Evolutionary conservation across 2,329 filamentous ascomycete genomes (phyloP), one percentile per base, ranked within the genome.

Genomic region (Neofusicoccum laricinum): DNA sequence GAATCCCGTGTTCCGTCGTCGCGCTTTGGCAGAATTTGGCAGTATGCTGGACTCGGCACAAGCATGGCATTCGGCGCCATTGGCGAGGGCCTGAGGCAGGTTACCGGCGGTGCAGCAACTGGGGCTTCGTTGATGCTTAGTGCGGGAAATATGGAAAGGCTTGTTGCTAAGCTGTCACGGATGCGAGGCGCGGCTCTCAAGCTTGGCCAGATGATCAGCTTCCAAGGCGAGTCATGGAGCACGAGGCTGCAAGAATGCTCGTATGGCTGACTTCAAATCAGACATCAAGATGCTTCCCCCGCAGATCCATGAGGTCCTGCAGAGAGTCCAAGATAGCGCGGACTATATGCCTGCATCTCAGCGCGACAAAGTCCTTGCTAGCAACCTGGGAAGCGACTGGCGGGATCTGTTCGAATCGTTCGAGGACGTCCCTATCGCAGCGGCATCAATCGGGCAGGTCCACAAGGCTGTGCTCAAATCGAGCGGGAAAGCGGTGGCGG

Each of bases 141-240:
- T 76, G 85, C 92, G 5, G 88, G 84, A 10, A 99, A 99, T 72
- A 93, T 98, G 86, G 93, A 98, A 75, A 86, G 96, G 53, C 84
- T 99, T 8, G 95, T 99, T 1, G 84, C 92, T 4, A 97, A 96
- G 77, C 84, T 99, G 2, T 98, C 94, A 2, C 90, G 91, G 21
- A 99, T 99, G 95, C 88, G 95, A 71, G 95, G 95, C 41, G 96
- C 95, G 5, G 95, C 95, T n/a, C 82, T 99, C 46, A 99, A 99
- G 80, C 80, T 99, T 30, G 96, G 95, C 0, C 95, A 99, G 80
- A 95, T 98, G 90, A 90, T 99, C 83, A 97, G 93, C 76, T 95
- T 99, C 73, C 95, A 99, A 81, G 84, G 83, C 84, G 67, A 63
- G 71, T 69, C 41, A 2, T 50, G 4, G 40, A 19, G 25, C 17